Conservation (phyloP, 208 protist genomes). For the Spongospora subterranea region DNA sequence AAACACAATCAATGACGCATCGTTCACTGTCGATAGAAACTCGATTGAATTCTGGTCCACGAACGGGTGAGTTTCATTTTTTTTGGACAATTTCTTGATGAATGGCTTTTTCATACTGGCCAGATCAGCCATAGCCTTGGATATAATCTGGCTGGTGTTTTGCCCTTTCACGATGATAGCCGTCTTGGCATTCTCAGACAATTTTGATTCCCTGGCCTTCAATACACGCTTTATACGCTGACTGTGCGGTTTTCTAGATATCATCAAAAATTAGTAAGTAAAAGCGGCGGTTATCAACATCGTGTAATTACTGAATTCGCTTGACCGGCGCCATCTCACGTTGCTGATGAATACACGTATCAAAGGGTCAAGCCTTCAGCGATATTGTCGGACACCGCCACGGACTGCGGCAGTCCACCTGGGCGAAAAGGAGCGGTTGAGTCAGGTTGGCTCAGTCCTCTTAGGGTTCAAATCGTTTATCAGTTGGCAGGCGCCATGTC, state of each 20-base stretch:
- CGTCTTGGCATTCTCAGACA: slow-evolving; percentile 17
- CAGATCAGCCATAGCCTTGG: background rate
- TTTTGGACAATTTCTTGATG: slow-evolving; percentile 46
- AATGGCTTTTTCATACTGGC: slow-evolving; percentile 24
- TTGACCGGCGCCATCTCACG: no score
- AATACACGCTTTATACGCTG: slow-evolving; percentile 56
- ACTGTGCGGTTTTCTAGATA: background rate
- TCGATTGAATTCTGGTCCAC: slow-evolving; percentile 76
- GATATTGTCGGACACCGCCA: no score
- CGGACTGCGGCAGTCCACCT: no score
- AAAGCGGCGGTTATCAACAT: no score
- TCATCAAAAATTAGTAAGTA: no score
- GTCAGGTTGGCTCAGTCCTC: no score
- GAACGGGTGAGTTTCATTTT: slow-evolving; percentile 71
- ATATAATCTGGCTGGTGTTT: slow-evolving; percentile 13
- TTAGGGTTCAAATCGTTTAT: no score
- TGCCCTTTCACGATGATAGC: slow-evolving; percentile 36
- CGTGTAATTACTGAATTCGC: no score
- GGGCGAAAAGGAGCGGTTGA: no score
- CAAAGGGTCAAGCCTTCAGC: no score
- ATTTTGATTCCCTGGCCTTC: slow-evolving; percentile 1
- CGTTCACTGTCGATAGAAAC: slow-evolving; percentile 75
- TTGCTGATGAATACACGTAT: no score
- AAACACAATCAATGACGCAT: slow-evolving; percentile 74
- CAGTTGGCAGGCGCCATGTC: no score